Evolutionary conservation across 768 basidiomycete species (phyloP), one percentile per base, ranked within the genome.

Genomic region (Mycena leptocephala): DNA sequence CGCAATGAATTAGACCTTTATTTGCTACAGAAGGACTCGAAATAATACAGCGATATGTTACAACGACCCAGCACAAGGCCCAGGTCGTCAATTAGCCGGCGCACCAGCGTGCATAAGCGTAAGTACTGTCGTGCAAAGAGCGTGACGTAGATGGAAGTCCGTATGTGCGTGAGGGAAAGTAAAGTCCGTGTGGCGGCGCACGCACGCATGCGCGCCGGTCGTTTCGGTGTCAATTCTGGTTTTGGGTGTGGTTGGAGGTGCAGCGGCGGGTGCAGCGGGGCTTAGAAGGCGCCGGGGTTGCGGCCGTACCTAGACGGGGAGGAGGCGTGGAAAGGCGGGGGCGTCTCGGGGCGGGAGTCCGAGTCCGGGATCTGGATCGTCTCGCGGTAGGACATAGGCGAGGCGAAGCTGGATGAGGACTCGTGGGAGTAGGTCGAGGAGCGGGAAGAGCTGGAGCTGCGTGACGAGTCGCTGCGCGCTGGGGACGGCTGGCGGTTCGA

Each of bases 201-300:
- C 37, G 61, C 70, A 30, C 26, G 43, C 63, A 55, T 51, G 48
- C 33, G 33, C 46, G 41, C 26, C 24, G 43, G 26, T 43, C 63
- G 72, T 66, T n/a, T 91, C 55, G 93, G 88, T 74, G 92, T 37
- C 51, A 26, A 32, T 63, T 48, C 39, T 6, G n/a, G n/a, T n/a
- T n/a, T 11, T 16, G 33, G 24, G 26, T 33, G 67, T 41, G 37
- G 39, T 14, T 22, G 41, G 55, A 1, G 22, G 32, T 32, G 41
- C 22, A 20, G 16, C 35, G 35, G 35, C 16, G 6, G 59, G 70
- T 28, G 66, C 10, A 22, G 46, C 6, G n/a, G 10, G 16, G 41
- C 51, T 72, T 28, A 78, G 71, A 78, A 78, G 24, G 77, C 77
- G 26, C 66, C 18, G 16, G 70, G 77, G 71, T 76, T 72, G 10